Base-by-base conservation (phyloP, 2,329 filamentous ascomycete species). In the Fusarium marasasianum region DNA sequence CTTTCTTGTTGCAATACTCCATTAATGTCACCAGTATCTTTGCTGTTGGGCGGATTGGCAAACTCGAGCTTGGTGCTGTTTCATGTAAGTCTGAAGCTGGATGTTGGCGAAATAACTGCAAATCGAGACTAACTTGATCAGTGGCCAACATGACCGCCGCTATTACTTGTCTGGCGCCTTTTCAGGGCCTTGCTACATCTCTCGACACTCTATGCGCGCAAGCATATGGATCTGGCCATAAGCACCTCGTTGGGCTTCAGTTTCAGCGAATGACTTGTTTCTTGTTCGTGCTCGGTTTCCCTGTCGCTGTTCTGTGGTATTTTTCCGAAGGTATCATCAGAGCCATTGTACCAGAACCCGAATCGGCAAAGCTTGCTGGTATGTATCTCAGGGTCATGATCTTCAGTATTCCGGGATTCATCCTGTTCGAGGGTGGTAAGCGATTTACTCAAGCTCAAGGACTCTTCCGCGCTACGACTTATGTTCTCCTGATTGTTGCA, bases 121-220 rank as follows among this genome's bases (percentile, higher is more conserved):
- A 41, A 33, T 6, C 9, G 8, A 50, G 12, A 43, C 78, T 77
- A 63, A 78, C 53, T 56, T 22, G 3, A 44, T 29, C 58, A 81
- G 81, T 86, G 76, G 84, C 84, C 70, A 91, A 91, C 77, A 96
- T 96, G 93, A 94, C 92, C 5, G 92, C 92, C 35, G 94, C 91
- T 73, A 95, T 96, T 76, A 93, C 90, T 20, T 94, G 92, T 66
- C 92, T 93, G 77, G 92, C 92, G 1, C 90, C 94, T 22, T 93
- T 94, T 79, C 93, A 95, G 79, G 93, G 95, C n/a, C 87, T 98
- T 20, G 92, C 95, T 2, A 98, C 96, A 9, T 94, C 92, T 73
- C 86, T 98, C 43, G 96, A 98, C 82, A 98, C 96, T 0, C 90
- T 98, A 6, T 98, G 96, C 81, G 91, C 96, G 0, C 96, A 98